These are phyloP conservation scores for Orbilia blumenaviensis DNA, from an alignment of 2,329 filamentous ascomycete species.

Conservation along the genomic window DNA sequence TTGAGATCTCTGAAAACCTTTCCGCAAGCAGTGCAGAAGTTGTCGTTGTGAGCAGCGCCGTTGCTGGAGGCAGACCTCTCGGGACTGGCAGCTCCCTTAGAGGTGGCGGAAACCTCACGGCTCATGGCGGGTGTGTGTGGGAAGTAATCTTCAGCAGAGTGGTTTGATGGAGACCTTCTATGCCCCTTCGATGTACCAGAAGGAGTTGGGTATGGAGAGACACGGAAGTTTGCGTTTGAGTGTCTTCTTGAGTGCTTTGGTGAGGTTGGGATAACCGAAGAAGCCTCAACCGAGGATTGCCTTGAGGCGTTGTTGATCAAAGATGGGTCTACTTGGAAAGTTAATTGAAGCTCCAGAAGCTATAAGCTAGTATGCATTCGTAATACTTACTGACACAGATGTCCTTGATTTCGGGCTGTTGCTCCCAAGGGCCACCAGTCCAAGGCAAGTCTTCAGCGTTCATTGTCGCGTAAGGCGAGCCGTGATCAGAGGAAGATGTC, in stretches of 20 bases:
- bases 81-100: constrained; percentile 38
- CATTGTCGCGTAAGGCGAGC: constrained; percentile 49
- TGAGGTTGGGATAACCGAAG: constrained; percentile 32
- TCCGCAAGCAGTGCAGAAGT: constrained; percentile 57
- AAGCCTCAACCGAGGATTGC: constrained; percentile 41
- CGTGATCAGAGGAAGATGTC: constrained; percentile 51
- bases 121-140: constrained; percentile 46
- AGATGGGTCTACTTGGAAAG: constrained; percentile 46
- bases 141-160: constrained; percentile 47
- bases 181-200: constrained; percentile 46
- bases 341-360: constrained; percentile 18
- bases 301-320: constrained; percentile 51
- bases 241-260: constrained; percentile 51
- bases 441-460: constrained; percentile 35
- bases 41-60: constrained; percentile 56
- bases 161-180: constrained; percentile 43
- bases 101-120: constrained; percentile 27
- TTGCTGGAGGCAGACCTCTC: constrained; percentile 42
- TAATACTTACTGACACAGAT: constrained; percentile 50
- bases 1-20: constrained; percentile 61
- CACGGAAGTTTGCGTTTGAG: constrained; percentile 46
- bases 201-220: constrained; percentile 45
- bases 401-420: constrained; percentile 49
- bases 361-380: neutral
- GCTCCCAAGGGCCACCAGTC: constrained; percentile 48